These are phyloP conservation scores for Giardia duodenalis DNA, from an alignment of 208 protist genomes.

Conservation along the genomic window DNA sequence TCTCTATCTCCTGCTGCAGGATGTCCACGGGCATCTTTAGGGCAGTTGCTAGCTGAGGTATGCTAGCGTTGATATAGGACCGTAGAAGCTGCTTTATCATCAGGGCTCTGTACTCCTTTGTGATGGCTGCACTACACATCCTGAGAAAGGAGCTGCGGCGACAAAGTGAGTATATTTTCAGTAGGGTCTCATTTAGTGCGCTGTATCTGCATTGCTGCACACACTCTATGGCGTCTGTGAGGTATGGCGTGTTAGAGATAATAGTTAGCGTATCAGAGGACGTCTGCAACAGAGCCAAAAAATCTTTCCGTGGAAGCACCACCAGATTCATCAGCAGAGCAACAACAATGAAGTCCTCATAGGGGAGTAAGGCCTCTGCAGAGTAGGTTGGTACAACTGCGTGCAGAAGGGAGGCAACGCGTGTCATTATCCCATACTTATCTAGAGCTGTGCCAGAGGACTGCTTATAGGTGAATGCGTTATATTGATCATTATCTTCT, in stretches of 20 bases:
- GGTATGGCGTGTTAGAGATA: not conserved
- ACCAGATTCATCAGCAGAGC: not conserved
- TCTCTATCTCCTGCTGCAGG: not conserved
- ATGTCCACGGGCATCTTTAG: not conserved
- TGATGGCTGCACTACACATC: not conserved
- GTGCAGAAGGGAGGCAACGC: not conserved
- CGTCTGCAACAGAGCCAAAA: not conserved
- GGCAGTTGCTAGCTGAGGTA: not conserved
- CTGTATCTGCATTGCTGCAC: not conserved
- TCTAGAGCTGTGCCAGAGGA: not conserved
- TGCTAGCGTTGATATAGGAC: constrained; percentile 1
- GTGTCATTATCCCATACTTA: not conserved
- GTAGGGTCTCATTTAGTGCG: not conserved
- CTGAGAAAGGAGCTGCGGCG: not conserved
- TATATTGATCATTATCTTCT: too few relatives aligned
- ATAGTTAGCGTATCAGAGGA: not conserved
- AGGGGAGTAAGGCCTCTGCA: not conserved
- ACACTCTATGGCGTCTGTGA: not conserved
- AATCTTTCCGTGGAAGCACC: not conserved
- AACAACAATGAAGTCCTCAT: not conserved
- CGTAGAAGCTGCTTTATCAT: not conserved
- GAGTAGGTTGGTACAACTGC: not conserved
- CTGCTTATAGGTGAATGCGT: too few relatives aligned
- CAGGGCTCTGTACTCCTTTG: not conserved
- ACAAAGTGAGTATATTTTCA: not conserved